Conservation (phyloP, 2,329 filamentous ascomycete genomes). For the Xylariaceae sp. region DNA sequence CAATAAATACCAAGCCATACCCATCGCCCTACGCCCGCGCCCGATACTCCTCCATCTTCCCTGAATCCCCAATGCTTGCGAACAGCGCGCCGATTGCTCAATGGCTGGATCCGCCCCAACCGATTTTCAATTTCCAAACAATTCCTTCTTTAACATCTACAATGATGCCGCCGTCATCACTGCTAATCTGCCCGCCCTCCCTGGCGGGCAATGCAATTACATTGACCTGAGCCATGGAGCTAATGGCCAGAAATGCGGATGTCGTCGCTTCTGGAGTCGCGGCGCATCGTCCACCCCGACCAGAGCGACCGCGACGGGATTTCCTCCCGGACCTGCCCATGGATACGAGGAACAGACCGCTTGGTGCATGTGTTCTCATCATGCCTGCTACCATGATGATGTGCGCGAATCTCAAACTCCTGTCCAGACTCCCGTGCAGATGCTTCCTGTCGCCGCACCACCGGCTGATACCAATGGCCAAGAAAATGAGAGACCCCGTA, state of each 20-base stretch:
- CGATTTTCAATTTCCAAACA: conserved; percentile 40
- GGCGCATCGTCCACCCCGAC: conserved; percentile 32
- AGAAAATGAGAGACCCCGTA: conserved; percentile 50
- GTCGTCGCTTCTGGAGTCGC: conserved; percentile 58
- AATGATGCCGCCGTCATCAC: conserved; percentile 46
- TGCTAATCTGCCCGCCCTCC: conserved; percentile 35
- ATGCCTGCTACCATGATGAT: conserved; percentile 59
- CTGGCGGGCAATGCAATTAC: conserved; percentile 55
- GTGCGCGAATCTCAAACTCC: conserved; percentile 27
- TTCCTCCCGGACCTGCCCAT: conserved; percentile 22
- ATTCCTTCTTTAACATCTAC: conserved; percentile 53
- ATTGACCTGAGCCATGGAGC: conserved; percentile 51
- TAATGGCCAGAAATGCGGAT: conserved; percentile 53
- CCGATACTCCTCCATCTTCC: conserved; percentile 9
- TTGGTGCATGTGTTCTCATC: conserved; percentile 61
- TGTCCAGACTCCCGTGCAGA: conserved; percentile 10
- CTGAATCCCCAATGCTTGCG: conserved; percentile 27
- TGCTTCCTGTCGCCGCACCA: conserved; percentile 12
- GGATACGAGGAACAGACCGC: conserved; percentile 38
- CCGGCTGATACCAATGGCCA: conserved; percentile 35
- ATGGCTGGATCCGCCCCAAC: conserved; percentile 50
- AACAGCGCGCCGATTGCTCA: conserved; percentile 35
- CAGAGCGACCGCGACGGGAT: conserved; percentile 24
- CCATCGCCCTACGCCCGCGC: conserved; percentile 14
- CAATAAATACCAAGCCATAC: conserved; percentile 24